These are phyloP conservation scores for Apiotrichum gamsii DNA, from an alignment of 1,284 basidiomycete species.

Conservation along the genomic window DNA sequence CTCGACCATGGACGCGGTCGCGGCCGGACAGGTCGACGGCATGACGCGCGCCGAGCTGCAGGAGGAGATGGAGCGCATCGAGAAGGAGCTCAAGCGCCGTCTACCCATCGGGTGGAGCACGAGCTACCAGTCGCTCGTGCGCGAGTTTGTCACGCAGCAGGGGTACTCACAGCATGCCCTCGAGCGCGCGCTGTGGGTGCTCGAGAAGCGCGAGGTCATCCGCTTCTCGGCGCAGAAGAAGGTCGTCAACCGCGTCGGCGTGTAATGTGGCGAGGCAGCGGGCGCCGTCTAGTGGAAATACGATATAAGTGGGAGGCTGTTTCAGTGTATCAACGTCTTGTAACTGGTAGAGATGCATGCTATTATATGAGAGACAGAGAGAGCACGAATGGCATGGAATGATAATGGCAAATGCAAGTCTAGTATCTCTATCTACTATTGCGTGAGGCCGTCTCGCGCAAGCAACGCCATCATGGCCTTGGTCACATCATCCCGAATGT, in stretches of 20 bases:
- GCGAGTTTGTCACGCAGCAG: constrained; percentile 90
- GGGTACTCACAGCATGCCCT: constrained; percentile 86
- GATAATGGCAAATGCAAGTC: not conserved
- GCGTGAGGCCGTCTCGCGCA: constrained; percentile 43
- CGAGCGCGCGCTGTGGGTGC: constrained; percentile 80
- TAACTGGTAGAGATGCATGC: constrained; percentile 6
- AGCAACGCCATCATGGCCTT: constrained; percentile 66
- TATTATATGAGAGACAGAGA: no score
- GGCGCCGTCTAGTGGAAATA: no score
- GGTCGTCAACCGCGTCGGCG: constrained; percentile 41
- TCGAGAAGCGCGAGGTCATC: constrained; percentile 94
- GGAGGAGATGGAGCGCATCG: constrained; percentile 88
- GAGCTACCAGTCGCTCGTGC: constrained; percentile 86
- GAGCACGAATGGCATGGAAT: no score
- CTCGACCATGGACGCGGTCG: constrained; percentile 98
- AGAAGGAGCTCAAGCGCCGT: constrained; percentile 79
- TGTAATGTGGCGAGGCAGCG: constrained; percentile 16
- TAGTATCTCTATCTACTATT: not conserved
- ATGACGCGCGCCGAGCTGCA: constrained; percentile 87
- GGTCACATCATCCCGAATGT: constrained; percentile 57
- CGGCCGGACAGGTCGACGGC: constrained; percentile 79
- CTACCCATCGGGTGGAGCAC: constrained; percentile 96
- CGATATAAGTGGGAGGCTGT: not conserved
- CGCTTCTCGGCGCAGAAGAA: constrained; percentile 71
- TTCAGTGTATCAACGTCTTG: constrained; percentile 2